These are phyloP conservation scores for Flaveria linearis DNA, from an alignment of 129 eudicot genomes.

Conservation along the genomic window DNA sequence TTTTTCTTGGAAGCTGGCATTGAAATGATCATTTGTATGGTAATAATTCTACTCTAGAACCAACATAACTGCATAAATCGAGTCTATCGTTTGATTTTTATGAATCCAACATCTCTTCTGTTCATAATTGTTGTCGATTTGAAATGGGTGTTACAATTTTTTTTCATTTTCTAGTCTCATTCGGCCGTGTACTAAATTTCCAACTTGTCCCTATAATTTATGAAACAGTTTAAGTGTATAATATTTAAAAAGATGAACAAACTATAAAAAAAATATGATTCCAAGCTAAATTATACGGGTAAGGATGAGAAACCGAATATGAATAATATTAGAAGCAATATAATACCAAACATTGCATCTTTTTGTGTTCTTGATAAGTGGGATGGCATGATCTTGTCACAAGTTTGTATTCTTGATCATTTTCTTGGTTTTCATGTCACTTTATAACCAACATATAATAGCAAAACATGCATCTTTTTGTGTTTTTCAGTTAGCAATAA, in stretches of 20 bases:
- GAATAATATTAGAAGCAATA: neutral
- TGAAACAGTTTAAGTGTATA: too few relatives aligned
- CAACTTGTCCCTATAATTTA: too few relatives aligned
- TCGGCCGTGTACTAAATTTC: neutral
- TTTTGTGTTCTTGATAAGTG: neutral
- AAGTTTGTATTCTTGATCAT: neutral
- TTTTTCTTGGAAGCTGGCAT: slow-evolving; percentile 83
- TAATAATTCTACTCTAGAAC: slow-evolving; percentile 29
- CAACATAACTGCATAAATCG: neutral
- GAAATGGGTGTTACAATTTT: too few relatives aligned
- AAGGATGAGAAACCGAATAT: neutral
- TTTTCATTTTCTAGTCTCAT: neutral
- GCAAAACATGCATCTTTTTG: neutral
- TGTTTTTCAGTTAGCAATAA: neutral
- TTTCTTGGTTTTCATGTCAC: slow-evolving; percentile 54
- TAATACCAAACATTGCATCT: neutral
- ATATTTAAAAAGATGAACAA: too few relatives aligned
- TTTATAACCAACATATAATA: neutral
- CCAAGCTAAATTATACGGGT: too few relatives aligned
- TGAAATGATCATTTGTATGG: slow-evolving; percentile 74
- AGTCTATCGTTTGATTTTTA: neutral
- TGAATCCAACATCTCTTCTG: too few relatives aligned
- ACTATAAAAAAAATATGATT: too few relatives aligned
- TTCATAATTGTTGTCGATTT: too few relatives aligned
- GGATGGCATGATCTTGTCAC: neutral